phyloP scores from a whole-genome alignment of 306 rosid species.

The Comarum palustre region DNA sequence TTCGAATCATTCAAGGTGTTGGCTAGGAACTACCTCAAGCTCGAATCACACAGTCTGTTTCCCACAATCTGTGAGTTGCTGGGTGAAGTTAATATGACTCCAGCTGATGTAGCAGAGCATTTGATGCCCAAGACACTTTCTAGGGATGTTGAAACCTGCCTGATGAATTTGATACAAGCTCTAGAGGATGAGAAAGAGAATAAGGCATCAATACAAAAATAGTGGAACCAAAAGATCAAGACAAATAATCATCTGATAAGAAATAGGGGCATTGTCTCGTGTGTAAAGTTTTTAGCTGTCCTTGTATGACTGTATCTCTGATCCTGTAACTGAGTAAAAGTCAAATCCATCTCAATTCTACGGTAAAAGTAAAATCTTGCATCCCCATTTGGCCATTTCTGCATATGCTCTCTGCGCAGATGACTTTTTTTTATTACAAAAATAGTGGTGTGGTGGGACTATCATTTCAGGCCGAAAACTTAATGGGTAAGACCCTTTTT shows the following conservation, averaged over 20 bases:
- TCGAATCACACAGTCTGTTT: conserved; percentile 49
- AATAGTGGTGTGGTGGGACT: too few species aligned
- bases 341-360: not conserved
- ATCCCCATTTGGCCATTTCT: not conserved
- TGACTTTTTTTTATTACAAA: too few species aligned
- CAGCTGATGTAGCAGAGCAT: conserved; percentile 92
- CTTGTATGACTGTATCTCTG: not conserved
- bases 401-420: too few species aligned
- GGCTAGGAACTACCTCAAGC: conserved; percentile 54
- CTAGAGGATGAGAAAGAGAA: conserved; percentile 38
- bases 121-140: conserved; percentile 59
- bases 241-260: not conserved
- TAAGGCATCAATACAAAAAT: not conserved
- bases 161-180: conserved; percentile 46
- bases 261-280: not conserved
- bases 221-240: conserved; percentile 4
- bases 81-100: conserved; percentile 41
- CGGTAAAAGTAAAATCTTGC: not conserved
- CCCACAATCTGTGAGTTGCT: conserved; percentile 31
- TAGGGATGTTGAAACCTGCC: conserved; percentile 29
- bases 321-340: not conserved
- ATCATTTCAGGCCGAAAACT: too few species aligned
- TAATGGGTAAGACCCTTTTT: too few species aligned
- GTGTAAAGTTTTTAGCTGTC: not conserved
- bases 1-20: conserved; percentile 66